Evolutionary conservation across 257 asterid genomes (phyloP).

Genomic region (Prunella vulgaris): DNA sequence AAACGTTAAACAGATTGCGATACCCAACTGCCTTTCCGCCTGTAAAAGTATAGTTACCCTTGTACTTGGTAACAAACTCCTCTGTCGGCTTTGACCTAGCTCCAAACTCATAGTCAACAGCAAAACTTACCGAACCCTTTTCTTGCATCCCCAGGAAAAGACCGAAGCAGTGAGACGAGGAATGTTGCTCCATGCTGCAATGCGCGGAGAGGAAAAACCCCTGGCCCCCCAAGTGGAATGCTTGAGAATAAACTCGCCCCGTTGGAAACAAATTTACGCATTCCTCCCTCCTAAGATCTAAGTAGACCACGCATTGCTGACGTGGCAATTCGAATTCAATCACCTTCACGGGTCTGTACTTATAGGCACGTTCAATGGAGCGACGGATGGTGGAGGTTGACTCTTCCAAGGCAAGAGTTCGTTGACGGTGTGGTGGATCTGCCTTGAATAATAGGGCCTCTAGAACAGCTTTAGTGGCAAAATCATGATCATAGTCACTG

Average conservation of each 20-base stretch:
- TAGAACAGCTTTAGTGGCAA: constrained; percentile 54
- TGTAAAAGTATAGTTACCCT: constrained; percentile 75
- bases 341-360: constrained; percentile 79
- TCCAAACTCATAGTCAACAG: constrained; percentile 81
- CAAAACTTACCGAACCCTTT: constrained; percentile 72
- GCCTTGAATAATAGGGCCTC: constrained; percentile 79
- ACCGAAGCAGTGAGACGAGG: constrained; percentile 77
- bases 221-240: constrained; percentile 90
- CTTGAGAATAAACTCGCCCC: constrained; percentile 82
- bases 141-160: constrained; percentile 92
- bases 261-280: constrained; percentile 66
- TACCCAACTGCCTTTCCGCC: constrained; percentile 94
- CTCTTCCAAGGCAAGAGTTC: constrained; percentile 53
- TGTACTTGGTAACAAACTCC: constrained; percentile 67
- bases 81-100: constrained; percentile 76
- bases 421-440: constrained; percentile 75
- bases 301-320: constrained; percentile 76
- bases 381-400: constrained; percentile 42
- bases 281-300: constrained; percentile 81
- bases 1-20: constrained; percentile 65
- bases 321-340: constrained; percentile 75
- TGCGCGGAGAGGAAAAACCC: constrained; percentile 93
- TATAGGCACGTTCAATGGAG: constrained; percentile 70
- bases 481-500: constrained; percentile 61
- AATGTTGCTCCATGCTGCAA: constrained; percentile 92